A percentile compares a stretch with the other conserved stretches of the same genome.
Evolutionary conservation across 2,329 filamentous ascomycete species (phyloP).

Genomic region (Myotisia sp.): DNA sequence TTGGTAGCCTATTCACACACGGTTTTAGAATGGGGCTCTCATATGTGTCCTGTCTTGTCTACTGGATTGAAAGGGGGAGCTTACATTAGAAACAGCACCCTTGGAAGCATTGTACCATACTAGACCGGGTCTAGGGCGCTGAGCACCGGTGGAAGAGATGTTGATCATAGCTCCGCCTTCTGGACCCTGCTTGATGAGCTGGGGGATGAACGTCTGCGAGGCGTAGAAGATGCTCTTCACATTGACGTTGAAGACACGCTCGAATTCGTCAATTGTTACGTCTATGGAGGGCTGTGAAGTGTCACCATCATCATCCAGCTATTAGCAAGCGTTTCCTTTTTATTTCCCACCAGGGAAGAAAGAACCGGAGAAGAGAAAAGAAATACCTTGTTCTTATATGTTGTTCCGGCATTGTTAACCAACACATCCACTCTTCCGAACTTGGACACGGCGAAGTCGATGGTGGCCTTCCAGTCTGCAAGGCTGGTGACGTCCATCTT

Average conservation of each 20-base stretch:
- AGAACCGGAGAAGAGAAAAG: conserved; percentile 2
- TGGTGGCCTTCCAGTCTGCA: conserved; percentile 21
- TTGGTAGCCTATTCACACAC: conserved; percentile 43
- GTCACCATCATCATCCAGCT: background rate
- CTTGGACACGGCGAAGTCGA: conserved; percentile 19
- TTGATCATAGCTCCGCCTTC: conserved; percentile 32
- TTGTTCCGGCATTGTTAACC: conserved; percentile 36
- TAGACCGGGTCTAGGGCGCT: conserved; percentile 29
- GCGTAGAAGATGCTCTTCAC: conserved; percentile 30
- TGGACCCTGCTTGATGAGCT: conserved; percentile 27
- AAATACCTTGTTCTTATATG: conserved; percentile 27
- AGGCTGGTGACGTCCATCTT: conserved; percentile 24
- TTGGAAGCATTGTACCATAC: conserved; percentile 36
- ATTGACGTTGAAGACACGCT: conserved; percentile 32
- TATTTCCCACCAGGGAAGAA: background rate
- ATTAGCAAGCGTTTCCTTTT: background rate
- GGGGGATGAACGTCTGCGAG: conserved; percentile 21
- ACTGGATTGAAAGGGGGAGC: conserved; percentile 6
- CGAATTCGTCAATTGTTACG: conserved; percentile 32
- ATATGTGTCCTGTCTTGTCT: too few relatives aligned
- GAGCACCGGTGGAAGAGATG: conserved; percentile 31
- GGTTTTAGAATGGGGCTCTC: too few relatives aligned
- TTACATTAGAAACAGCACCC: conserved; percentile 31
- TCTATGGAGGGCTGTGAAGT: conserved; percentile 24
- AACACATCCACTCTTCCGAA: conserved; percentile 29